These are phyloP conservation scores for Haematococcus sp. DNA, from an alignment of 139 green algal species.

Conservation along the genomic window DNA sequence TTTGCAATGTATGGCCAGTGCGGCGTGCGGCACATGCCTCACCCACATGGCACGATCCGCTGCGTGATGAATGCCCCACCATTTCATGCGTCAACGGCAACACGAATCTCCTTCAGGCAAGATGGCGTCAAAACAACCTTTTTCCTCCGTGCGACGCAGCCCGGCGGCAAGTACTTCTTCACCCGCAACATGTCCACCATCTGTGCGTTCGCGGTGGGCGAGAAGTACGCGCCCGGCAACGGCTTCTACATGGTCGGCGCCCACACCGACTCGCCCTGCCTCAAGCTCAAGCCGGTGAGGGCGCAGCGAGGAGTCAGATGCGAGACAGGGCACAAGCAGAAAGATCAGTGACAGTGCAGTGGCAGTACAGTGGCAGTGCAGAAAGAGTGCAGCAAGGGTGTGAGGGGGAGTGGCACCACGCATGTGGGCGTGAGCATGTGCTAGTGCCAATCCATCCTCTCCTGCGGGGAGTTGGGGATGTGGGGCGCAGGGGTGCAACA, in stretches of 20 bases:
- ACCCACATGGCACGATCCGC: too few species aligned
- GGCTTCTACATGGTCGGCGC: constrained; percentile 92
- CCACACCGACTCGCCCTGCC: constrained; percentile 91
- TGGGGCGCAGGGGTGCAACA: background rate
- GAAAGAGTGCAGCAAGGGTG: background rate
- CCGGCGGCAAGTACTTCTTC: constrained; percentile 90
- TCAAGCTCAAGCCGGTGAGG: constrained; percentile 64
- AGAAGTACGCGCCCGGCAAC: constrained; percentile 76
- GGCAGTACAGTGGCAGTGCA: background rate
- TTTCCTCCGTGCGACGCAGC: too few species aligned
- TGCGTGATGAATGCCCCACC: too few species aligned
- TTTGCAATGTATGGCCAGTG: too few species aligned
- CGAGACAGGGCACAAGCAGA: background rate
- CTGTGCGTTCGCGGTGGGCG: constrained; percentile 88
- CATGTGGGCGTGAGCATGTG: too few species aligned
- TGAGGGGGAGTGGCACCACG: background rate
- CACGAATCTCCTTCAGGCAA: too few species aligned
- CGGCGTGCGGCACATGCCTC: too few species aligned
- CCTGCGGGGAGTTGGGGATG: background rate
- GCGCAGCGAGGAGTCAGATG: background rate
- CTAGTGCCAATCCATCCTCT: background rate
- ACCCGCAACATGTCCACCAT: constrained; percentile 91
- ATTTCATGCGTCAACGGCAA: too few species aligned
- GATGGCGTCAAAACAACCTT: too few species aligned
- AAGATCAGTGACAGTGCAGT: background rate